Evolutionary conservation across 139 green algal genomes (phyloP).

Genomic region (Chlorella sp.): DNA sequence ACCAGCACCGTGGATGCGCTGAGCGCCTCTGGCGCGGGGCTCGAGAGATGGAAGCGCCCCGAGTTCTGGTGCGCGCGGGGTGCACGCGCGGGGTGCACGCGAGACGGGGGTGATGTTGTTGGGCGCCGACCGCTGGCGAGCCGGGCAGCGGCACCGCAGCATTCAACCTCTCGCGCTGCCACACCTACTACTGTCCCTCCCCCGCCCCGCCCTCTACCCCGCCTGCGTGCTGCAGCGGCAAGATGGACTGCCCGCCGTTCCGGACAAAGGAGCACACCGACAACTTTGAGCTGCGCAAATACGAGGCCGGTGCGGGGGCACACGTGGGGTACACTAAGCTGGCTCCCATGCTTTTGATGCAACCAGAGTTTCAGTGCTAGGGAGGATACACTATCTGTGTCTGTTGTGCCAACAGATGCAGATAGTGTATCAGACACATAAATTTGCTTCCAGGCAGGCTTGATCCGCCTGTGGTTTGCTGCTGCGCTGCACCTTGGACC

Average conservation of each 20-base stretch:
- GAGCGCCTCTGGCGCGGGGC: background rate
- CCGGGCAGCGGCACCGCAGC: background rate
- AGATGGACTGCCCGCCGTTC: slow-evolving; percentile 38
- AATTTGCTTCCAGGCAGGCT: no score
- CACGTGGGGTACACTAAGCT: background rate
- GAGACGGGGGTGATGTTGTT: background rate
- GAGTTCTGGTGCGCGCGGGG: slow-evolving; percentile 40
- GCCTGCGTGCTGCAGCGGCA: slow-evolving; percentile 11
- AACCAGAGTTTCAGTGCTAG: background rate
- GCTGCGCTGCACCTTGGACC: no score
- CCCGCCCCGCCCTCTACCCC: background rate
- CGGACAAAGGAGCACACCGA: slow-evolving; percentile 14
- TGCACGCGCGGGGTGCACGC: background rate
- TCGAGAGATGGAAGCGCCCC: slow-evolving; percentile 38
- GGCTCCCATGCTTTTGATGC: background rate
- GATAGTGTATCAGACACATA: no score
- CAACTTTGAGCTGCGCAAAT: slow-evolving; percentile 37
- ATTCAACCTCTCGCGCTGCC: background rate
- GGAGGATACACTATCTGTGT: background rate
- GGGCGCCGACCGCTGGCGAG: background rate
- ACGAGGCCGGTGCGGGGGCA: slow-evolving; percentile 5
- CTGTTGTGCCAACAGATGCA: no score
- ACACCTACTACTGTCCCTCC: background rate
- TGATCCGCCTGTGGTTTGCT: no score
- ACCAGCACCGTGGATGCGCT: background rate